phyloP scores from a whole-genome alignment of 306 rosid genomes.

The Lathyrus oleraceus region DNA sequence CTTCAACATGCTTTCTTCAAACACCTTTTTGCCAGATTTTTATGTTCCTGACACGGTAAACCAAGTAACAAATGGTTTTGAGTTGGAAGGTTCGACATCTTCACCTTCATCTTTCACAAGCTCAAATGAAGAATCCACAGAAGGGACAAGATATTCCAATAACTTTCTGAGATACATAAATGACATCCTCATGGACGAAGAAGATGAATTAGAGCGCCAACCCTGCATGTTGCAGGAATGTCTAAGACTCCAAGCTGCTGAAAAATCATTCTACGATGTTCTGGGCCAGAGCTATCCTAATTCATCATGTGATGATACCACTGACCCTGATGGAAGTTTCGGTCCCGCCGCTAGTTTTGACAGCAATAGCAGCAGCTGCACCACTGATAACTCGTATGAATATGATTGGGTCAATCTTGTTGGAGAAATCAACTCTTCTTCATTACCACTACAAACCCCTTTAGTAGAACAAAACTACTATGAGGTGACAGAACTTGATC shows the following conservation, averaged over 20 bases:
- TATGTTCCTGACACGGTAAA: constrained; percentile 32
- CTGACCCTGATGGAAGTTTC: constrained; percentile 31
- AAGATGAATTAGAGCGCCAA: constrained; percentile 56
- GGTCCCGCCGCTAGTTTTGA: constrained; percentile 29
- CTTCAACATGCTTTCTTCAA: constrained; percentile 38
- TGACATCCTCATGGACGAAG: constrained; percentile 83
- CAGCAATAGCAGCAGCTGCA: constrained; percentile 36
- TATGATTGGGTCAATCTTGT: constrained; percentile 31
- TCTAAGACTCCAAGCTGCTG: constrained; percentile 79
- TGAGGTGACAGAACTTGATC: constrained; percentile 26
- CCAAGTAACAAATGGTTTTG: constrained; percentile 28
- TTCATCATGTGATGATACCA: constrained; percentile 26
- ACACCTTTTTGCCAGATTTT: constrained; percentile 42
- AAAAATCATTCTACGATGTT: constrained; percentile 75
- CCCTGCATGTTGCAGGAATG: constrained; percentile 86
- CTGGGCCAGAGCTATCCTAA: constrained; percentile 48
- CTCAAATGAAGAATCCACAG: constrained; percentile 45
- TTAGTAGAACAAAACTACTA: constrained; percentile 17
- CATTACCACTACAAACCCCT: constrained; percentile 25
- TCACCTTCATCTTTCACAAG: constrained; percentile 36
- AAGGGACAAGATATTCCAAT: constrained; percentile 45
- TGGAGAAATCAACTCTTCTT: constrained; percentile 32
- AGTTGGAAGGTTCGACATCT: constrained; percentile 27
- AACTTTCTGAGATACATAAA: constrained; percentile 59
- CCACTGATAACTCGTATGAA: constrained; percentile 35